Percentiles rank a stretch among this genome's conserved stretches.
Evolutionary conservation across 1,284 basidiomycete genomes (phyloP).

Genomic region (Athelia sp.): DNA sequence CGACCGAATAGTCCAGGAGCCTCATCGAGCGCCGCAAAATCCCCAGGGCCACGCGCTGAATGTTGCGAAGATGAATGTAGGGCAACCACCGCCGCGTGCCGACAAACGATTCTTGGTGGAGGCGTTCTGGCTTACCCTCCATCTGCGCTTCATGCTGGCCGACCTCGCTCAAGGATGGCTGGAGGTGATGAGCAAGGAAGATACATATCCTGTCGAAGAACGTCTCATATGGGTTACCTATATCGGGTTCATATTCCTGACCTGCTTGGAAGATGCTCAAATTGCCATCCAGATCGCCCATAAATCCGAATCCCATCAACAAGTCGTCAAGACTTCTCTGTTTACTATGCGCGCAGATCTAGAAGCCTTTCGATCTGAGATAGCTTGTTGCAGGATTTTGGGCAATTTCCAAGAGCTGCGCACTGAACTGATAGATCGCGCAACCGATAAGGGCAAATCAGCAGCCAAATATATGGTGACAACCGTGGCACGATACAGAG

Average conservation of each 20-base stretch:
- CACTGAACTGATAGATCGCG: conserved; percentile 4
- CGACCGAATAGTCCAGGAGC: conserved; percentile 26
- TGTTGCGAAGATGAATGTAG: conserved; percentile 31
- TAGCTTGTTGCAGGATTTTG: conserved; percentile 21
- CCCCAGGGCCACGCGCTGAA: conserved; percentile 30
- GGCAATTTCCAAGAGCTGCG: conserved; percentile 6
- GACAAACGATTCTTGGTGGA: conserved; percentile 53
- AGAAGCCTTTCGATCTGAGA: conserved; percentile 32
- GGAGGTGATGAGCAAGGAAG: conserved; percentile 3
- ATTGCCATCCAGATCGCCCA: conserved; percentile 30
- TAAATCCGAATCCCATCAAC: conserved; percentile 28
- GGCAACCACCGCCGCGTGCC: conserved; percentile 46
- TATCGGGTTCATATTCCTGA: conserved; percentile 30
- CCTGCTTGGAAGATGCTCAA: conserved; percentile 32
- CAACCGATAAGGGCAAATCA: conserved; percentile 7
- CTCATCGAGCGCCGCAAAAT: conserved; percentile 22
- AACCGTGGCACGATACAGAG: conserved; percentile 13
- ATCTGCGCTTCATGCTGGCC: conserved; percentile 38
- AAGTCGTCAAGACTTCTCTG: conserved; percentile 32
- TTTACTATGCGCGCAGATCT: conserved; percentile 33
- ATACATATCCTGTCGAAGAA: conserved; percentile 7
- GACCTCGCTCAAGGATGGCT: conserved; percentile 29
- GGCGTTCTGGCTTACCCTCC: conserved; percentile 42
- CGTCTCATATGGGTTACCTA: conserved; percentile 28
- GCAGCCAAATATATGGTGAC: conserved; percentile 6